Evolutionary conservation across 345 rosid genomes (phyloP), one percentile per base, ranked within the genome.

Genomic region (Theobroma cacao): DNA sequence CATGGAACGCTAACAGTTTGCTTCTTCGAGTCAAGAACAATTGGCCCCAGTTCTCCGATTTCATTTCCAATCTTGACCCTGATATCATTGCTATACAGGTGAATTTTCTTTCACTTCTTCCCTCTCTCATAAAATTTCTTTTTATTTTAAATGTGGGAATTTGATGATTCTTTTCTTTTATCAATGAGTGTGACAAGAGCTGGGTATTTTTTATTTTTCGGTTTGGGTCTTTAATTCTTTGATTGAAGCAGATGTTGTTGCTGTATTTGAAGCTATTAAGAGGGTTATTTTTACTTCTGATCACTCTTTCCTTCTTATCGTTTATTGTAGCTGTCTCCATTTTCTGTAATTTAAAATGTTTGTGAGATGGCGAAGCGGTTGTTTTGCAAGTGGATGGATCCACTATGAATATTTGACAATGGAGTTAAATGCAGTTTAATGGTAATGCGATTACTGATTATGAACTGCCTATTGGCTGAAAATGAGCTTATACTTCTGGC

Each of bases 1-100:
- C 97, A 0, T 94, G 99, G 99, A 96, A 96, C 72, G 98, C 98
- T 11, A 94, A 96, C 71, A 94, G 99, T 86, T 88, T 96, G 28
- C 95, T 96, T 79, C 94, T 92, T 81, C 98, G 98, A 2, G 99
- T 83, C 79, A 96, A 94, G 84, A 92, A 84, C 86, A 84, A 96
- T 87, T 92, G 97, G 99, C 84, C 94, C 2, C 89, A 89, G 63
- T 89, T 96, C 90, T 61, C 97, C 59, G 83, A 84, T 72, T 86
- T 96, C 75, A 77, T 96, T 74, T 75, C 95, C 43, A 78, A 69
- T 40, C 83, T 90, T 59, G 95, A 96, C 79, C 95, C 99, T 26
- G 95, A 94, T 80, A 88, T 92, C 91, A 94, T 96, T 64, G 97
- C 92, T 60, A 7, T 96, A 73, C 98, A 94, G 93, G 99, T 92